Percentiles rank a stretch among this genome's conserved stretches.
Conservation (phyloP, 148 eudicot species). For the Oxyria digyna region DNA sequence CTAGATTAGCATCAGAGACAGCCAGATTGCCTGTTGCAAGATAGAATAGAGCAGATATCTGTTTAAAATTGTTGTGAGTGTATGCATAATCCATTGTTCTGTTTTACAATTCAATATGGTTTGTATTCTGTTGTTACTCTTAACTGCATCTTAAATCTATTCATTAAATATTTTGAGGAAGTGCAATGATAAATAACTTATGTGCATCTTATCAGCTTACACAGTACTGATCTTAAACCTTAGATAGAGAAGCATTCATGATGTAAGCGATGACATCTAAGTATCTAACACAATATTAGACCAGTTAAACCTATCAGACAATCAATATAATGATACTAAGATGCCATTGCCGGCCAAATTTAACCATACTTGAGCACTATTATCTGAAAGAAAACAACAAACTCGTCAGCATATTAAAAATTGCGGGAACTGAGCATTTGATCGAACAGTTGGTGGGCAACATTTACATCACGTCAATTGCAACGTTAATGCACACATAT, state of each 20-base stretch:
- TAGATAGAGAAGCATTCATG: background rate
- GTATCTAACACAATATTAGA: background rate
- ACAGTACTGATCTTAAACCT: background rate
- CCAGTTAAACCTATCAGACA: background rate
- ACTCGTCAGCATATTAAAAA: background rate
- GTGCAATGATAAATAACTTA: background rate
- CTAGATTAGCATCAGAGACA: background rate
- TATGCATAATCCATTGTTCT: background rate
- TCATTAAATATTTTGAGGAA: background rate
- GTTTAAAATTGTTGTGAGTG: background rate
- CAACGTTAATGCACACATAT: background rate
- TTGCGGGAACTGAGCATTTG: background rate
- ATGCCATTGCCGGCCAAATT: background rate
- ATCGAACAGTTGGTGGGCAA: conserved; percentile 6
- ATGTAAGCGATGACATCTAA: background rate
- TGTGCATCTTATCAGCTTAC: background rate
- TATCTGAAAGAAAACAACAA: background rate
- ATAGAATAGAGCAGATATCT: background rate
- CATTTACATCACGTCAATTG: background rate
- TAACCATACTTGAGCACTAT: background rate
- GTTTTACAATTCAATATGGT: background rate
- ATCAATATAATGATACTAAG: background rate
- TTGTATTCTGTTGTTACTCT: background rate
- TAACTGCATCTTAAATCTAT: background rate
- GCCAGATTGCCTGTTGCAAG: background rate